Evolutionary conservation across 2,329 filamentous ascomycete species (phyloP), one percentile per base, ranked within the genome.

Genomic region (Claviceps cyperi): DNA sequence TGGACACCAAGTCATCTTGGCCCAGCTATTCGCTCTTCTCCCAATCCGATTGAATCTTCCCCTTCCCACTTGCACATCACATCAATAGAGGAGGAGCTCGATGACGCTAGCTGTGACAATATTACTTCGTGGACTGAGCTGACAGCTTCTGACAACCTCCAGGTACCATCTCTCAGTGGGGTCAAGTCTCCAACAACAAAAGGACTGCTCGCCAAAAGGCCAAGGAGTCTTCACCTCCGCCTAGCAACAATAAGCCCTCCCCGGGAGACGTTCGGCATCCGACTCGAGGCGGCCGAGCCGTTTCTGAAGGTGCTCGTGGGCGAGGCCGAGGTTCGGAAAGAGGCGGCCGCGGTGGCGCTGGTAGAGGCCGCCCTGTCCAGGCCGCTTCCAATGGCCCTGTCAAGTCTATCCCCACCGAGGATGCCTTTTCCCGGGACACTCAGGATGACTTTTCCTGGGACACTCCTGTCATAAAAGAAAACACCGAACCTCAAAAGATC

Each of bases 141-240:
- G 46, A 59, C 54, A 47, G 47, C 5, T 45, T 15, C 15, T 36
- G 44, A 35, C 9, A 43, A 46, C 53, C 50, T 56, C 52, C 61
- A 89, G 86, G 86, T 61, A 78, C 80, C 57, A 83, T 90, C 61
- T 82, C 86, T 56, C 85, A 89, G 72, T 92, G 88, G 80, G 83
- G 82, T 59, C 85, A 91, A 66, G 86, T 92, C 58, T 84, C 83
- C 58, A 86, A 86, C 75, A 77, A 80, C 62, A 84, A 84, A 72
- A 90, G 89, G 73, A 80, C 84, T 59, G 73, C 81, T 60, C 81
- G 82, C 67, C 76, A 82, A 58, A 91, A 90, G 76, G 73, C 75
- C 54, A 84, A 85, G 67, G 80, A 86, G 50, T 67, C 73, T 54
- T 67, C 74, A 55, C 68, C 74, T 52, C 70, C 76, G 51, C 67